These are phyloP conservation scores for Zymoseptoria brevis DNA, from an alignment of 2,329 filamentous ascomycete genomes.

Conservation along the genomic window DNA sequence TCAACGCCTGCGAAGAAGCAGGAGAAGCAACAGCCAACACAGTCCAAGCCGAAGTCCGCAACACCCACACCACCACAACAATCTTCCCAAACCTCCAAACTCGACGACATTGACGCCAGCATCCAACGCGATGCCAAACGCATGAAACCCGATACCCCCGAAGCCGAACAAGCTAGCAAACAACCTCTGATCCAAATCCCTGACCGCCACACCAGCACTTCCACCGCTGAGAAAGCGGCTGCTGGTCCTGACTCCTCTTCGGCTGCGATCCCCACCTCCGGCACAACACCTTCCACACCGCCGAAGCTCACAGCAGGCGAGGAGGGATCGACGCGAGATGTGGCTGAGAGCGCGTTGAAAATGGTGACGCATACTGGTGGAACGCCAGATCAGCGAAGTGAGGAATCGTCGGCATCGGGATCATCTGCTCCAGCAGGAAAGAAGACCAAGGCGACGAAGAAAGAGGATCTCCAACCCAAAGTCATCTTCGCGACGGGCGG, in stretches of 20 bases:
- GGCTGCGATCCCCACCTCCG: conserved; percentile 4
- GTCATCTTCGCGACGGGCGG: conserved; percentile 91
- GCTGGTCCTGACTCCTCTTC: conserved; percentile 1
- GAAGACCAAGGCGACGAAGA: neutral
- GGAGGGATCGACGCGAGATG: conserved; percentile 9
- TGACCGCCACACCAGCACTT: conserved; percentile 20
- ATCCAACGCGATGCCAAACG: conserved; percentile 24
- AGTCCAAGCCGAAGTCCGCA: neutral
- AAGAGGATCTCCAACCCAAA: conserved; percentile 40
- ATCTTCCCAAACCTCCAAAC: neutral
- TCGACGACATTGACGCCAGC: conserved; percentile 15
- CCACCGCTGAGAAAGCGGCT: conserved; percentile 6
- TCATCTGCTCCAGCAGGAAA: neutral
- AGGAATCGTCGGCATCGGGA: neutral
- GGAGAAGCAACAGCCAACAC: neutral
- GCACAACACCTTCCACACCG: conserved; percentile 1
- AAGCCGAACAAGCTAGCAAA: conserved; percentile 23
- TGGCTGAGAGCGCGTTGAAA: conserved; percentile 15
- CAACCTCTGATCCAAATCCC: conserved; percentile 28
- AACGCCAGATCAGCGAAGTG: neutral
- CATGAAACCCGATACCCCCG: conserved; percentile 25
- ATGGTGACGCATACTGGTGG: conserved; percentile 7
- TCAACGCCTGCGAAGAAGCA: conserved; percentile 4
- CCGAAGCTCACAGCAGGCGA: neutral
- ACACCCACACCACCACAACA: conserved; percentile 6